These are phyloP conservation scores for Paradendryphiella salina DNA, from an alignment of 2,329 filamentous ascomycete species.

Conservation along the genomic window DNA sequence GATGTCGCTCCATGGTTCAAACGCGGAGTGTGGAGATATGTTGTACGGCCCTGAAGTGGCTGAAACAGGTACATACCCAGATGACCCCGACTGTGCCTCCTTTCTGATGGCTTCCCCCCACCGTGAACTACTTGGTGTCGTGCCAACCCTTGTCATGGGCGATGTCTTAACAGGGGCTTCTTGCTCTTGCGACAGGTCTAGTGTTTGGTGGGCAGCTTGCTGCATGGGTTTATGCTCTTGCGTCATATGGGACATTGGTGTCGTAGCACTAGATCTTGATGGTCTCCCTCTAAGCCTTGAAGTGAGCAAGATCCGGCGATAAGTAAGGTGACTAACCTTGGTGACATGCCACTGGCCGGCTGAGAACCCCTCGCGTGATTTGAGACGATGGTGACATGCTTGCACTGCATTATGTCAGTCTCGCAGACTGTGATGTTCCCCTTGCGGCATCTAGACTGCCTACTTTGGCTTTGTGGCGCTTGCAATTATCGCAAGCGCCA, in stretches of 20 bases:
- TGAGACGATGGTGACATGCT: not conserved
- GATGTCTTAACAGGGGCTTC: not conserved
- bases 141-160: not conserved
- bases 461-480: slow-evolving; percentile 34
- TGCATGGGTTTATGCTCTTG: not conserved
- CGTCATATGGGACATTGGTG: not conserved
- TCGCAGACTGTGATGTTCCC: not conserved
- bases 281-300: not conserved
- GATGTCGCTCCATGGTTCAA: not conserved
- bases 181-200: not conserved
- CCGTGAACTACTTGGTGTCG: not conserved
- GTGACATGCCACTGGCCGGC: not conserved
- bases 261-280: not conserved
- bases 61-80: slow-evolving; percentile 10
- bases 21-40: not conserved
- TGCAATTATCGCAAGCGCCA: slow-evolving; percentile 36
- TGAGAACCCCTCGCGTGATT: not conserved
- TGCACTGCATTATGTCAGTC: slow-evolving; percentile 3
- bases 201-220: not conserved
- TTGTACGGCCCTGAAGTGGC: not conserved
- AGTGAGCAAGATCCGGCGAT: not conserved
- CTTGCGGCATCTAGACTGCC: no score
- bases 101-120: not conserved
- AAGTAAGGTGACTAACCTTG: slow-evolving; percentile 1
- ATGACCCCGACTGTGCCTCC: not conserved